Conservation (phyloP, 1,284 basidiomycete species). For the Ustilago xerochloae region DNA sequence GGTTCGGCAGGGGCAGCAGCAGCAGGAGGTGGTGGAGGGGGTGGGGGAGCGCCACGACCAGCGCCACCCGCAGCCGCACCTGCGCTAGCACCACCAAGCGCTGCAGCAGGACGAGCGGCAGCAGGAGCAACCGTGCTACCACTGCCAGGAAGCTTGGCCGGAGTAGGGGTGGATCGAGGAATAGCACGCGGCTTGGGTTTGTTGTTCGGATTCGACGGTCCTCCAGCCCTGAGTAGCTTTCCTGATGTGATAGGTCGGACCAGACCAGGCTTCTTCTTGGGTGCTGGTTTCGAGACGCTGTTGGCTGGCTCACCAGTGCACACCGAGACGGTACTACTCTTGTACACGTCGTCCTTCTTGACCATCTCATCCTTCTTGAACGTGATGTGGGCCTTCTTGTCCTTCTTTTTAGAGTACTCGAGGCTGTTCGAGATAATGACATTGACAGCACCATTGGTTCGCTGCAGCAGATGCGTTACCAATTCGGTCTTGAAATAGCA, state of each 20-base stretch:
- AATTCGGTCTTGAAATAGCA: conserved; percentile 98
- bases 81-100: conserved; percentile 54
- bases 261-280: conserved; percentile 85
- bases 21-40: conserved; percentile 72
- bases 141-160: conserved; percentile 35
- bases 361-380: conserved; percentile 89
- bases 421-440: conserved; percentile 70
- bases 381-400: conserved; percentile 89
- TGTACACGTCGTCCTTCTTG: conserved; percentile 83
- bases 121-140: conserved; percentile 13
- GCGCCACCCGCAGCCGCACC: conserved; percentile 63
- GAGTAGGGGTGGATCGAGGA: conserved; percentile 36
- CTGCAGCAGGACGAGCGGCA: conserved; percentile 15
- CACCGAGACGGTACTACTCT: conserved; percentile 90
- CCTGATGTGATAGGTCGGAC: conserved; percentile 86
- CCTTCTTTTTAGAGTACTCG: conserved; percentile 92
- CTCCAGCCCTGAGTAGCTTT: conserved; percentile 81
- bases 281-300: conserved; percentile 83
- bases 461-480: conserved; percentile 80
- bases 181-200: conserved; percentile 60
- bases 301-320: conserved; percentile 85
- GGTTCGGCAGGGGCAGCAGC: conserved; percentile 70
- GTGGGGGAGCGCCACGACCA: conserved; percentile 32
- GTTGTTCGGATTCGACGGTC: conserved; percentile 71
- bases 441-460: conserved; percentile 81